These are phyloP conservation scores for Cenchrus americanus DNA, from an alignment of 176 grass and related monocot genomes.

Conservation along the genomic window DNA sequence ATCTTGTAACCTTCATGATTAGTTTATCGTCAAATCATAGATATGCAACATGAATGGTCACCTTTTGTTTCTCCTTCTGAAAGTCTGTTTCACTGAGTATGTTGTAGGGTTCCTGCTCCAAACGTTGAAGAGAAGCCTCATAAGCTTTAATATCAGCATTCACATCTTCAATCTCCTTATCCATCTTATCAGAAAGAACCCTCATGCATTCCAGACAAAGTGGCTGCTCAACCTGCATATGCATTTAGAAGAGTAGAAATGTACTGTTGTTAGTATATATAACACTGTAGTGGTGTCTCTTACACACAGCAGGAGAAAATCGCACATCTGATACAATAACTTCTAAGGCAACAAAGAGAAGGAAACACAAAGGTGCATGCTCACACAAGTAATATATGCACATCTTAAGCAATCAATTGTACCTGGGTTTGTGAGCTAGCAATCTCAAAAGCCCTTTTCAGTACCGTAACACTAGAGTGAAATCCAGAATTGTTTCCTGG, in stretches of 20 bases:
- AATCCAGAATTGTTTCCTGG: slow-evolving; percentile 73
- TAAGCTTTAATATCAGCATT: slow-evolving; percentile 91
- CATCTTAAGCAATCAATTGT: slow-evolving; percentile 20
- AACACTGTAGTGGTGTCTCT: not conserved
- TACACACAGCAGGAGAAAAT: not conserved
- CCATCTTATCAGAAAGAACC: slow-evolving; percentile 93
- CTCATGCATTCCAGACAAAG: slow-evolving; percentile 97
- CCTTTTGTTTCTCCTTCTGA: slow-evolving; percentile 86
- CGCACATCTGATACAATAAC: not conserved
- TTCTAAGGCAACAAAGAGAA: not conserved
- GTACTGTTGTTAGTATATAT: not conserved
- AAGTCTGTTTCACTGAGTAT: slow-evolving; percentile 84
- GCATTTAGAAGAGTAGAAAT: not conserved
- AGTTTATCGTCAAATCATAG: slow-evolving; percentile 1
- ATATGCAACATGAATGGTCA: slow-evolving; percentile 27
- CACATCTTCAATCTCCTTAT: slow-evolving; percentile 90
- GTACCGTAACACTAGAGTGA: slow-evolving; percentile 84
- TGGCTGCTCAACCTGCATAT: slow-evolving; percentile 85
- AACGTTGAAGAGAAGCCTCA: slow-evolving; percentile 73
- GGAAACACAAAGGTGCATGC: not conserved
- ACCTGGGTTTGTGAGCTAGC: slow-evolving; percentile 96
- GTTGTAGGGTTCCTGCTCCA: slow-evolving; percentile 67
- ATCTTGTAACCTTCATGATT: not conserved
- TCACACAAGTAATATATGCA: not conserved
- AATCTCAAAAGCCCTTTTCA: slow-evolving; percentile 95